Evolutionary conservation across 371 early-diverging fungal genomes (phyloP).

Genomic region (Lichtheimia ramosa): DNA sequence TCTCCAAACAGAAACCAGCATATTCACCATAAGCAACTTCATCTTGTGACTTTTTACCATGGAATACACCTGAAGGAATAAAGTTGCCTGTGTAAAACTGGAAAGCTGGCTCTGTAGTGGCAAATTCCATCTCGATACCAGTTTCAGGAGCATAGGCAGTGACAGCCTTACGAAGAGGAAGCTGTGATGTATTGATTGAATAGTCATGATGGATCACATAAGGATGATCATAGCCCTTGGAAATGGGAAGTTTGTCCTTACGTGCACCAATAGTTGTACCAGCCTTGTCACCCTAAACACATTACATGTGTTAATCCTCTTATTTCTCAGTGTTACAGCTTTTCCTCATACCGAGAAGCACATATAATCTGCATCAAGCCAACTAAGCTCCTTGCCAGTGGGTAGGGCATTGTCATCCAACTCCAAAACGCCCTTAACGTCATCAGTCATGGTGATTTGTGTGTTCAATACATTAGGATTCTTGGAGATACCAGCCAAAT

Average conservation of each 20-base stretch:
- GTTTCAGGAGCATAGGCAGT: constrained; percentile 55
- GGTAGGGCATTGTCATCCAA: constrained; percentile 60
- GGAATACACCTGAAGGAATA: constrained; percentile 29
- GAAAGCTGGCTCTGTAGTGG: constrained; percentile 71
- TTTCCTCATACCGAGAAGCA: constrained; percentile 49
- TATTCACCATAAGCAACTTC: constrained; percentile 30
- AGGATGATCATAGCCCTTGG: constrained; percentile 66
- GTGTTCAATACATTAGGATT: constrained; percentile 50
- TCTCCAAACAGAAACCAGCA: constrained; percentile 70
- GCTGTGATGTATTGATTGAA: constrained; percentile 29
- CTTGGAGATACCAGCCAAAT: constrained; percentile 47
- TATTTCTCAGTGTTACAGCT: neutral
- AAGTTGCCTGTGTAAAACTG: constrained; percentile 78
- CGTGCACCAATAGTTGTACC: constrained; percentile 45
- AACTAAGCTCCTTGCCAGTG: constrained; percentile 57
- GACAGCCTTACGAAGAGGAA: constrained; percentile 46
- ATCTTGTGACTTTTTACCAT: constrained; percentile 43
- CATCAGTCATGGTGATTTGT: constrained; percentile 45
- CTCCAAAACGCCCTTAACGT: constrained; percentile 53
- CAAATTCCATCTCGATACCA: constrained; percentile 60
- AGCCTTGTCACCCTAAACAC: constrained; percentile 30
- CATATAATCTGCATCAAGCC: constrained; percentile 45
- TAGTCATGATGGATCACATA: constrained; percentile 53
- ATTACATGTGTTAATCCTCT: neutral
- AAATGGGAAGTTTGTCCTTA: constrained; percentile 33